A percentile compares a stretch with the other conserved stretches of the same genome.
Evolutionary conservation across 2,329 filamentous ascomycete species (phyloP).

Genomic region (Lithohypha guttulata): DNA sequence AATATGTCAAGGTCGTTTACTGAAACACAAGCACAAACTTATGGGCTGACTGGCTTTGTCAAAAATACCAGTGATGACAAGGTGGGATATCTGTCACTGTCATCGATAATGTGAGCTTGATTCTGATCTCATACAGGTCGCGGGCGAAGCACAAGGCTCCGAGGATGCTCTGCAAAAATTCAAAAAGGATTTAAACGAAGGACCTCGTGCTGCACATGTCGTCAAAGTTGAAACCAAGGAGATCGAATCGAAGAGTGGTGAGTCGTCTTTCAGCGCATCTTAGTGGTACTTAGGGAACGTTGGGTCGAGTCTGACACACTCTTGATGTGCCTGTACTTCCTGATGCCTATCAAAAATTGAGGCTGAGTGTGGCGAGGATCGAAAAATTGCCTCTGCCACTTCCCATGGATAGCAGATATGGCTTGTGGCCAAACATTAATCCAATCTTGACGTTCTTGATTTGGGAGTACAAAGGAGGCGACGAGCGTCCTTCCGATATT

Average conservation of each 20-base stretch:
- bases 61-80: slow-evolving; percentile 37
- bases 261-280: slow-evolving; percentile 29
- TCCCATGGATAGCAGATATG: too few relatives aligned
- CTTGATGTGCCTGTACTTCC: too few relatives aligned
- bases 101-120: neutral
- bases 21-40: slow-evolving; percentile 31
- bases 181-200: slow-evolving; percentile 62
- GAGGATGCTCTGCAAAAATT: slow-evolving; percentile 56
- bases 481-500: too few relatives aligned
- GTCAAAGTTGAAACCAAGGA: slow-evolving; percentile 61
- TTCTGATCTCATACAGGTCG: slow-evolving; percentile 48
- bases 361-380: too few relatives aligned
- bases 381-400: too few relatives aligned
- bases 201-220: slow-evolving; percentile 62
- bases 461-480: too few relatives aligned
- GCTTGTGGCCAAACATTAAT: too few relatives aligned
- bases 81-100: slow-evolving; percentile 23
- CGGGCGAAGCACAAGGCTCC: slow-evolving; percentile 77
- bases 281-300: too few relatives aligned
- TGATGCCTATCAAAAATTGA: too few relatives aligned
- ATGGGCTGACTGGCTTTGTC: slow-evolving; percentile 39
- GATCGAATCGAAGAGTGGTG: slow-evolving; percentile 54
- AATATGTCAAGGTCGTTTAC: slow-evolving; percentile 29
- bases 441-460: too few relatives aligned
- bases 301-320: too few relatives aligned